These are phyloP conservation scores for Parasarocladium wereldwijsianum DNA, from an alignment of 2,329 filamentous ascomycete genomes.

Conservation along the genomic window DNA sequence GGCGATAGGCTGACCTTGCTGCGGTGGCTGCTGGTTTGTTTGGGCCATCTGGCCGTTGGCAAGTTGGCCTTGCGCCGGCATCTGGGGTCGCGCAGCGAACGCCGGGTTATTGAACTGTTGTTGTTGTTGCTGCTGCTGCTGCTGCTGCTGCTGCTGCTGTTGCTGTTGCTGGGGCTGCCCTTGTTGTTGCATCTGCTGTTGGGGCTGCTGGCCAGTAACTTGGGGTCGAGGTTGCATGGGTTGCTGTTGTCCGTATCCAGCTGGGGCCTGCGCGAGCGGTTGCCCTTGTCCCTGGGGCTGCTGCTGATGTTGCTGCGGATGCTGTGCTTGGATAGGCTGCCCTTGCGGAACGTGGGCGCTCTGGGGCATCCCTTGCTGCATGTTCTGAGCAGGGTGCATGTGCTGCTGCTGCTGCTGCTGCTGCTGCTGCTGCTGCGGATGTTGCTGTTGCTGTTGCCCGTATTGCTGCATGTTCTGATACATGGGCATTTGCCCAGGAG, in stretches of 20 bases:
- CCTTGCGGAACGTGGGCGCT: too few species aligned
- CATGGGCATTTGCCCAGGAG: slow-evolving; percentile 17
- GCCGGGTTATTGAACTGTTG: slow-evolving; percentile 11
- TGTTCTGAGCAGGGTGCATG: too few species aligned
- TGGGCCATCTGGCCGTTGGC: too few species aligned
- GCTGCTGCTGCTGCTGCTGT: neutral
- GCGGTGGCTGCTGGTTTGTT: too few species aligned
- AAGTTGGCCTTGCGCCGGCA: slow-evolving; percentile 20
- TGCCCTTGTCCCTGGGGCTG: neutral
- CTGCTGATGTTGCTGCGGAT: slow-evolving; percentile 1
- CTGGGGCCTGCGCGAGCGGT: neutral
- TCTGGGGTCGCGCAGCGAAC: slow-evolving; percentile 19
- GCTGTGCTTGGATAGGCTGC: too few species aligned
- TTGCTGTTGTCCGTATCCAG: neutral
- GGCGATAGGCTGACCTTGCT: too few species aligned
- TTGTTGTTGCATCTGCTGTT: neutral
- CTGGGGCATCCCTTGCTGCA: too few species aligned
- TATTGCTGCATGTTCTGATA: slow-evolving; percentile 21
- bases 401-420: slow-evolving; percentile 1
- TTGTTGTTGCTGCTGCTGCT: slow-evolving; percentile 3
- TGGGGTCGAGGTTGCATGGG: neutral
- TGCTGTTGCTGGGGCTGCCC: neutral
- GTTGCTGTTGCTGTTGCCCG: slow-evolving; percentile 13
- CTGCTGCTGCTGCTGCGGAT: slow-evolving; percentile 3
- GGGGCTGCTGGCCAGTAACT: neutral